Evolutionary conservation across 768 basidiomycete species (phyloP), one percentile per base, ranked within the genome.

Genomic region (Rhodotorula sphaerocarpa): DNA sequence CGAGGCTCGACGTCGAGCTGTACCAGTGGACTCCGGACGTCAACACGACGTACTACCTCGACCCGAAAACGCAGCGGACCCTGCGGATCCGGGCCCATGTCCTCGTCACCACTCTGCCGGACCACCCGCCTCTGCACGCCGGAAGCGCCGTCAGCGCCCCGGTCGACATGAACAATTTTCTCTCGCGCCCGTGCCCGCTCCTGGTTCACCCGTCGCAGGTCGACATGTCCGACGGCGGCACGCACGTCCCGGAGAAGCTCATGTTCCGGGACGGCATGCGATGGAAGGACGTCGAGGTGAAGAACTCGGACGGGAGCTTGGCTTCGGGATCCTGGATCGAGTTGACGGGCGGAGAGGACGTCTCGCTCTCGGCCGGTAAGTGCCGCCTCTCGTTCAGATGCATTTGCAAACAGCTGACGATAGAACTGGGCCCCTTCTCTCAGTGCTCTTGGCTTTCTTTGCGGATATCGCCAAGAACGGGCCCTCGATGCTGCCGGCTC

Each of bases 391-490:
- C n/a, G n/a, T n/a, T n/a, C n/a, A n/a, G n/a, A n/a, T n/a, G n/a
- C n/a, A n/a, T n/a, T n/a, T n/a, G n/a, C n/a, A 6, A 14, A 15
- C 50, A 23, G 43, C 34, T 39, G 15, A 23, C 14, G 33, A 23
- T 25, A n/a, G n/a, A n/a, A n/a, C n/a, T n/a, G n/a, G n/a, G n/a
- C n/a, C n/a, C n/a, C 36, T 39, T 9, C 36, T 16, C 15, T 5
- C 36, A 66, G 65, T 52, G 7, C 41, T 66, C 16, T 34, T 66
- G 2, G 59, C 59, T 3, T 66, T 66, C 56, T 66, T 66, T n/a
- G 59, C 59, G n/a, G 65, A 66, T 27, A 50, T 57, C n/a, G 56
- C 59, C 10, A 53, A 57, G 46, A 66, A 66, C 41, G 65, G 59
- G 0, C 65, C 65, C 5, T 55, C 61, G 39, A 31, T 53, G 16